These are phyloP conservation scores for Spathaspora sp. DNA, from an alignment of 1,139 yeast genomes.

Conservation along the genomic window DNA sequence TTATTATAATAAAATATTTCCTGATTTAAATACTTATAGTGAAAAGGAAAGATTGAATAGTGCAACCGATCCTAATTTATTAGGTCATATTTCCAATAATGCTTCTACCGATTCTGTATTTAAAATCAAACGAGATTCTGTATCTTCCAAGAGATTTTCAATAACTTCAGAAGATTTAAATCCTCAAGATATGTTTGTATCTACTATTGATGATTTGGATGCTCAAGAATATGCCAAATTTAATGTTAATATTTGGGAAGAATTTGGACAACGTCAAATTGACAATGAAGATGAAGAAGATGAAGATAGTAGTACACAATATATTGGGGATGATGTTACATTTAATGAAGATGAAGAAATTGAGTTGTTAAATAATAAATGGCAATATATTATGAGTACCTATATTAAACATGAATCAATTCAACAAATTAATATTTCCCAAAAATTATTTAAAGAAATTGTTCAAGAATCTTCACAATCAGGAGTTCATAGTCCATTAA, in stretches of 20 bases:
- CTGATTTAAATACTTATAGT: not conserved
- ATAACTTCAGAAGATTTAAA: constrained; percentile 20
- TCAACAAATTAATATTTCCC: constrained; percentile 45
- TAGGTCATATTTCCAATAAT: constrained; percentile 3
- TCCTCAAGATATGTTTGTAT: constrained; percentile 28
- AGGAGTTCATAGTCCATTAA: constrained; percentile 37
- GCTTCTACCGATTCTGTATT: constrained; percentile 9
- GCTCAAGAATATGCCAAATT: constrained; percentile 5
- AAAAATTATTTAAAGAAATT: constrained; percentile 30
- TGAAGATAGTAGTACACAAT: constrained; percentile 3
- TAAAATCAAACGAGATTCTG: not conserved
- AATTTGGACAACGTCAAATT: constrained; percentile 22
- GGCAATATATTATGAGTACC: constrained; percentile 29
- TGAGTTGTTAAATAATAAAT: constrained; percentile 21
- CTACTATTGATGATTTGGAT: constrained; percentile 35
- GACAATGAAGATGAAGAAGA: constrained; percentile 17
- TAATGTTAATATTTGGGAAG: constrained; percentile 27
- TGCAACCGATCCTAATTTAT: constrained; percentile 15
- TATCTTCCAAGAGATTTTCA: constrained; percentile 1
- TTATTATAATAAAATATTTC: constrained; percentile 21
- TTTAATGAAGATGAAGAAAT: constrained; percentile 15
- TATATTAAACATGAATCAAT: constrained; percentile 38
- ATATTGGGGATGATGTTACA: constrained; percentile 8
- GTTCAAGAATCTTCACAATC: constrained; percentile 25
- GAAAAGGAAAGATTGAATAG: constrained; percentile 16